Conservation (phyloP, 2,329 filamentous ascomycete genomes). For the Cercospora zeae-maydis region DNA sequence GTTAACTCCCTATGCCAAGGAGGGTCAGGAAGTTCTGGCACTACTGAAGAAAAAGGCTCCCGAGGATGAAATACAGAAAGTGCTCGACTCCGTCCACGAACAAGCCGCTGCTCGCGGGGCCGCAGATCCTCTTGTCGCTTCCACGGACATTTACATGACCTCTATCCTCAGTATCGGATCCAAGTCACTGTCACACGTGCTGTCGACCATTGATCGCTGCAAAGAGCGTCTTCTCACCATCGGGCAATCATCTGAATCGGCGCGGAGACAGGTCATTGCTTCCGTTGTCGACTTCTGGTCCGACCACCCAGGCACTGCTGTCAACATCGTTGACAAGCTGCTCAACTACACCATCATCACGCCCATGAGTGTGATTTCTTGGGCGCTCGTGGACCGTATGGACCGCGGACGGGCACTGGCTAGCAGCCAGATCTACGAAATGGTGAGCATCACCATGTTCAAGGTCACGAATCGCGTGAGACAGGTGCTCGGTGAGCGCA, state of each 20-base stretch:
- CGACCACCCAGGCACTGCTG: slow-evolving; percentile 83
- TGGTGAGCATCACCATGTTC: slow-evolving; percentile 80
- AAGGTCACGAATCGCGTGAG: slow-evolving; percentile 86
- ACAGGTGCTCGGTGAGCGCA: slow-evolving; percentile 66
- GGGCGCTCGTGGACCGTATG: slow-evolving; percentile 71
- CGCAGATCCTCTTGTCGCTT: slow-evolving; percentile 72
- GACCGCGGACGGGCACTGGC: slow-evolving; percentile 57
- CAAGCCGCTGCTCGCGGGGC: slow-evolving; percentile 67
- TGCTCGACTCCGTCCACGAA: slow-evolving; percentile 78
- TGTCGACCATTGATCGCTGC: slow-evolving; percentile 92
- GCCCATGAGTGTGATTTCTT: slow-evolving; percentile 79
- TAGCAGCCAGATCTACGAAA: slow-evolving; percentile 77
- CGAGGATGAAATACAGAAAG: slow-evolving; percentile 78
- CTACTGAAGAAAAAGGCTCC: slow-evolving; percentile 79
- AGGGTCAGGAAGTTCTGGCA: slow-evolving; percentile 77
- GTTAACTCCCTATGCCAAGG: slow-evolving; percentile 71
- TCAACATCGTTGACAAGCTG: slow-evolving; percentile 92
- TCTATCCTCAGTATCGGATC: slow-evolving; percentile 89
- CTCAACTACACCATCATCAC: slow-evolving; percentile 95
- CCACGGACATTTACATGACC: slow-evolving; percentile 90
- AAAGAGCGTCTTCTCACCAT: slow-evolving; percentile 83
- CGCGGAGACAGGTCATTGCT: slow-evolving; percentile 81
- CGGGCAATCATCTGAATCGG: slow-evolving; percentile 68
- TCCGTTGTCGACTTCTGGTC: slow-evolving; percentile 92
- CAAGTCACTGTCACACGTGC: slow-evolving; percentile 92